phyloP scores from a whole-genome alignment of 768 basidiomycete genomes.

The Sporobolomyces phaffii region DNA sequence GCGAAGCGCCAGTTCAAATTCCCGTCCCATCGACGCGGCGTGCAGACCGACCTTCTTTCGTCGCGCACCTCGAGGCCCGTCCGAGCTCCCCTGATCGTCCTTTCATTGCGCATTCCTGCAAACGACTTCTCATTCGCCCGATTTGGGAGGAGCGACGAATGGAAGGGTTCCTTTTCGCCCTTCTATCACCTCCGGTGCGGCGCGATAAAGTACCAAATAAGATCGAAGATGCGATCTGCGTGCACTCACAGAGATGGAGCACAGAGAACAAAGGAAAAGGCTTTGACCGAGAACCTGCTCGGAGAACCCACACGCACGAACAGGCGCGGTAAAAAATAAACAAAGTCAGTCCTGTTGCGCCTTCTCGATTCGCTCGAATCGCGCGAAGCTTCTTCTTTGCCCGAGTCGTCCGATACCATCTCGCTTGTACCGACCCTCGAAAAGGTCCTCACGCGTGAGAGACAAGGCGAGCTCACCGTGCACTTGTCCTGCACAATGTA shows the following conservation, averaged over 20 bases:
- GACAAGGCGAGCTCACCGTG: neutral
- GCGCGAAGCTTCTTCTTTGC: too few species aligned
- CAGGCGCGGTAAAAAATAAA: too few species aligned
- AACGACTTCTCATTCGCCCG: neutral
- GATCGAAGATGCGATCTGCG: neutral
- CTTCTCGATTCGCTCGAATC: neutral
- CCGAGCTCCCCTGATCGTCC: constrained; percentile 1
- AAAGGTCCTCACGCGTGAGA: neutral
- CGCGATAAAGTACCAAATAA: constrained; percentile 4
- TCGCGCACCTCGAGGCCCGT: neutral
- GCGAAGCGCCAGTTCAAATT: too few species aligned
- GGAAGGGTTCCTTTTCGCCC: neutral
- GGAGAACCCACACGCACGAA: too few species aligned
- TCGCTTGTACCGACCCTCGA: neutral
- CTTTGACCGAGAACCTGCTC: neutral
- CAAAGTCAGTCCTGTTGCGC: too few species aligned
- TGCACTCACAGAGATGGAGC: neutral
- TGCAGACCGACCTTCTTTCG: neutral
- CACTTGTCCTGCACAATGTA: too few species aligned
- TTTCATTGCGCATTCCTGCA: neutral
- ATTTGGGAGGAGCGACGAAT: neutral
- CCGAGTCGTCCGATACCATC: neutral
- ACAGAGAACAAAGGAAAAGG: neutral
- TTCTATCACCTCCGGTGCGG: neutral
- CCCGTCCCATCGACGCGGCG: neutral